Percentiles rank a stretch among this genome's conserved stretches.
phyloP scores from a whole-genome alignment of 1,284 basidiomycete genomes.

The Apiotrichum gracile region DNA sequence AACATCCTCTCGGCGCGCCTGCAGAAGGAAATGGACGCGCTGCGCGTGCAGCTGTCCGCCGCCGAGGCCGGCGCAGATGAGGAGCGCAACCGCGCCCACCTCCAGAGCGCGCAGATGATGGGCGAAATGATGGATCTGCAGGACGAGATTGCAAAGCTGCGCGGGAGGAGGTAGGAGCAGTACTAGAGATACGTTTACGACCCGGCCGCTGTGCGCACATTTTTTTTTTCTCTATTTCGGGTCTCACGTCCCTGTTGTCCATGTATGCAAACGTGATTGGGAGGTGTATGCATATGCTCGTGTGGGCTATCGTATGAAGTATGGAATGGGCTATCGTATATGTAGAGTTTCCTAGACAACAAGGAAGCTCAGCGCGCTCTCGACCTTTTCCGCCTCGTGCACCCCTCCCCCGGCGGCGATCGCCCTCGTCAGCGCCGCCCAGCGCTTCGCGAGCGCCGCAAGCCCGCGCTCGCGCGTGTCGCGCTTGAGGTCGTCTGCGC shows the following conservation, averaged over 20 bases:
- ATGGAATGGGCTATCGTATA: background rate
- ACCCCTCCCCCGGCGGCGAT: background rate
- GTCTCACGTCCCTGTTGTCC: too few relatives aligned
- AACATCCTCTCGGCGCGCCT: conserved; percentile 20
- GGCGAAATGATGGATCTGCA: conserved; percentile 48
- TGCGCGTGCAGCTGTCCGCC: conserved; percentile 27
- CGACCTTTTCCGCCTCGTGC: conserved; percentile 3
- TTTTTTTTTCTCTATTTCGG: too few relatives aligned
- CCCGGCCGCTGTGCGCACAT: too few relatives aligned
- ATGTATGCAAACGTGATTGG: too few relatives aligned
- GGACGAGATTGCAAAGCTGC: conserved; percentile 40
- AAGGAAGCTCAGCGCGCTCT: conserved; percentile 12
- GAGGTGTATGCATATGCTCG: too few relatives aligned
- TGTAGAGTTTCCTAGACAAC: background rate
- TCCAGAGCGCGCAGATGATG: conserved; percentile 43
- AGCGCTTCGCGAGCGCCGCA: conserved; percentile 3
- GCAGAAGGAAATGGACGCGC: conserved; percentile 32
- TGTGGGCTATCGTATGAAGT: too few relatives aligned
- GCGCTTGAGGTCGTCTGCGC: conserved; percentile 56
- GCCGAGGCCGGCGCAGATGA: conserved; percentile 39
- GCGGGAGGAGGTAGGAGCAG: conserved; percentile 32
- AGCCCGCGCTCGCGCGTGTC: conserved; percentile 24
- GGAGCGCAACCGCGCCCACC: conserved; percentile 32
- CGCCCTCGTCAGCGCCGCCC: background rate
- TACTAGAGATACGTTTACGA: background rate